phyloP scores from a whole-genome alignment of 2,329 filamentous ascomycete genomes.

The Apiospora sp. region DNA sequence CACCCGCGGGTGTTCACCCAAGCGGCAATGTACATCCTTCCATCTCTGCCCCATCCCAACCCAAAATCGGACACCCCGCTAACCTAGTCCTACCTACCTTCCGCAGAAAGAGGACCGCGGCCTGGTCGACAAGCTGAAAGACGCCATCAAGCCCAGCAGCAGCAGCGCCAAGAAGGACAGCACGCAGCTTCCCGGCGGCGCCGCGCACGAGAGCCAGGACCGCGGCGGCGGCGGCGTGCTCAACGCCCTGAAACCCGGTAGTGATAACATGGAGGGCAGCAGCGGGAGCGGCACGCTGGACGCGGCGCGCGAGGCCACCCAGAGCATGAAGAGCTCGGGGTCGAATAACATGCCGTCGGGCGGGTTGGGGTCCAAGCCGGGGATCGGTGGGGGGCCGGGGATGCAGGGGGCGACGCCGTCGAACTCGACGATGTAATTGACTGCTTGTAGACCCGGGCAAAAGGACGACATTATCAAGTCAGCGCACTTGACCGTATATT shows the following conservation, averaged over 20 bases:
- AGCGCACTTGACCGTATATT: no score
- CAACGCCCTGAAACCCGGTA: not conserved
- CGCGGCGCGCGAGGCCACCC: not conserved
- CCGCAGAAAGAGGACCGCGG: not conserved
- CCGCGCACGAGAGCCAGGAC: constrained; percentile 9
- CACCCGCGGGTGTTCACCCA: not conserved
- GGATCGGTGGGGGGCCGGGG: not conserved
- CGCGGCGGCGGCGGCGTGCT: not conserved
- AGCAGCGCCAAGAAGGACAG: not conserved
- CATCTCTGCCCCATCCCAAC: not conserved
- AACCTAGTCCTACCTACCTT: not conserved
- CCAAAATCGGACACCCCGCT: not conserved
- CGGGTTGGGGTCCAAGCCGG: not conserved
- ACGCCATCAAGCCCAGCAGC: constrained; percentile 14
- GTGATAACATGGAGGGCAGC: not conserved
- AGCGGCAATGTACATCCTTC: not conserved
- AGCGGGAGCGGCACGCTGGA: not conserved
- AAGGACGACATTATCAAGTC: no score
- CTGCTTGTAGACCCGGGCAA: no score
- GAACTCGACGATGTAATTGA: not conserved
- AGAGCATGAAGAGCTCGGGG: not conserved
- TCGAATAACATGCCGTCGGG: not conserved
- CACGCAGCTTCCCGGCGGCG: not conserved
- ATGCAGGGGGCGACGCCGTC: constrained; percentile 8
- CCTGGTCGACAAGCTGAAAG: constrained; percentile 3